Conservation (phyloP, 2,329 filamentous ascomycete species). For the Cryphonectria parasitica region DNA sequence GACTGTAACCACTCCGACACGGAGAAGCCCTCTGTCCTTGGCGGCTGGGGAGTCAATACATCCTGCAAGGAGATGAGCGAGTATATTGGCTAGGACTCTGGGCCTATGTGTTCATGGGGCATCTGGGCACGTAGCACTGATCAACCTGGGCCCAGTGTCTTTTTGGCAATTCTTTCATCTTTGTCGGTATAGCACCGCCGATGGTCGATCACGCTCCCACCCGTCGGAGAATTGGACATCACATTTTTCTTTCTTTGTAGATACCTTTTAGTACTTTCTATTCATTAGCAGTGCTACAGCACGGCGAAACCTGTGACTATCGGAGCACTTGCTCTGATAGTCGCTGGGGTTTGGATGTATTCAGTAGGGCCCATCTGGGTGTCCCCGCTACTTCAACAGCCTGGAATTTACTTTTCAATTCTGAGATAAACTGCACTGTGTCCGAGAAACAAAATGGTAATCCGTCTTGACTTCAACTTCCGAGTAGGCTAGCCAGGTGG, state of each 20-base stretch:
- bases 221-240: neutral
- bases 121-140: neutral
- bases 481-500: neutral
- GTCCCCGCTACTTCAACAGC: neutral
- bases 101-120: too few relatives aligned
- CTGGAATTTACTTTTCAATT: neutral
- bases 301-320: neutral
- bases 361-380: neutral
- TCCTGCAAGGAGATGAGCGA: neutral
- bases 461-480: neutral
- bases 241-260: neutral
- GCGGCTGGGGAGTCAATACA: conserved; percentile 11
- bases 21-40: neutral
- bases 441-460: too few relatives aligned
- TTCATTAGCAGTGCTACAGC: neutral
- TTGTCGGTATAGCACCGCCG: neutral
- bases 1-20: neutral
- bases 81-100: conserved; percentile 3
- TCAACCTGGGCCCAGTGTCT: neutral
- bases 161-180: neutral
- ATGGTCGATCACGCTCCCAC: neutral
- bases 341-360: neutral
- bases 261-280: neutral
- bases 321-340: neutral
- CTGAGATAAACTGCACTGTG: neutral